These are phyloP conservation scores for Waltergamsia citrina DNA, from an alignment of 2,329 filamentous ascomycete species.

Conservation along the genomic window DNA sequence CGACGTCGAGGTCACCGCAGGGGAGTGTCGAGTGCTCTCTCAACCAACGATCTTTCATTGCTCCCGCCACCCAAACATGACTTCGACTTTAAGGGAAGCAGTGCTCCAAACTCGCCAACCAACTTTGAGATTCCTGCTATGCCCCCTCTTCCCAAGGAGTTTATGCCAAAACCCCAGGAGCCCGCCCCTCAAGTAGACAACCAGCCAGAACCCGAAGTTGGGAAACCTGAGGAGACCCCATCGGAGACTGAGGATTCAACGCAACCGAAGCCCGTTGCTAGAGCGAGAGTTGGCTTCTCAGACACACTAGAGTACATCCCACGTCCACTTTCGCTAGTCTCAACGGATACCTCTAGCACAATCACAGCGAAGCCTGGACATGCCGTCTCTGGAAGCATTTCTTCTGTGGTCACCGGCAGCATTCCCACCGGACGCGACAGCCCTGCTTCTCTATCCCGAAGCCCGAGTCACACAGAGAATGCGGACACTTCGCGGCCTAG, in stretches of 20 bases:
- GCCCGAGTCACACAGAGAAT: constrained; percentile 28
- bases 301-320: constrained; percentile 78
- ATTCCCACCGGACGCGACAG: constrained; percentile 30
- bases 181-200: not conserved
- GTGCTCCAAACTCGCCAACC: constrained; percentile 54
- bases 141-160: not conserved
- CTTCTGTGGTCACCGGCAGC: constrained; percentile 60
- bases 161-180: not conserved
- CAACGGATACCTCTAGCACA: constrained; percentile 75
- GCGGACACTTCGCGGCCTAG: constrained; percentile 49
- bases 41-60: constrained; percentile 71
- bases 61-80: constrained; percentile 46
- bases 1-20: constrained; percentile 63
- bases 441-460: constrained; percentile 25
- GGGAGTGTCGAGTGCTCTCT: constrained; percentile 64
- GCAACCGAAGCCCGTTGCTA: constrained; percentile 27
- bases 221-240: not conserved
- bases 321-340: constrained; percentile 73
- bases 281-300: constrained; percentile 70
- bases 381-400: constrained; percentile 70
- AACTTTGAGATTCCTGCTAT: constrained; percentile 21
- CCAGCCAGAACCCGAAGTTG: not conserved
- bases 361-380: constrained; percentile 60
- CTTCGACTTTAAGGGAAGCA: constrained; percentile 44
- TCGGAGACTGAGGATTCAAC: constrained; percentile 3